Evolutionary conservation across 768 basidiomycete species (phyloP).

Genomic region (Leccinum olivaceopallidum): DNA sequence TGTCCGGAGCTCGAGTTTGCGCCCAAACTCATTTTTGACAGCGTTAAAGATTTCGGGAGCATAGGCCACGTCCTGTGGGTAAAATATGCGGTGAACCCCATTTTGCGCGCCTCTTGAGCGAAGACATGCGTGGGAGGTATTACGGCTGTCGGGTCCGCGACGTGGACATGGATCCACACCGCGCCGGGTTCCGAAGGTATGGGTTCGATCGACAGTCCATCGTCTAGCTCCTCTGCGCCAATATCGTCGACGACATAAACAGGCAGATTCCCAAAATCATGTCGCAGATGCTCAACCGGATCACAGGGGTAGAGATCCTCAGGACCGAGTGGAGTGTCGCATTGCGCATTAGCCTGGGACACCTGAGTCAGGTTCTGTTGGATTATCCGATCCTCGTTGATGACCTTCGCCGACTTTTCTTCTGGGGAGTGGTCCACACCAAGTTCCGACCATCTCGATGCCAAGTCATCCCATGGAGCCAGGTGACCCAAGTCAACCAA

Average conservation of each 20-base stretch:
- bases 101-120: slow-evolving; percentile 54
- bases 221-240: slow-evolving; percentile 85
- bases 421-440: slow-evolving; percentile 24
- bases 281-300: slow-evolving; percentile 67
- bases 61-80: slow-evolving; percentile 65
- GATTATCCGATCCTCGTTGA: slow-evolving; percentile 33
- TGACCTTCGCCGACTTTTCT: slow-evolving; percentile 32
- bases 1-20: slow-evolving; percentile 29
- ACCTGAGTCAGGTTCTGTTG: slow-evolving; percentile 18
- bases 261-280: slow-evolving; percentile 80
- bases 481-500: slow-evolving; percentile 73
- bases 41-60: slow-evolving; percentile 61
- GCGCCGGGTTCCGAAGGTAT: slow-evolving; percentile 56
- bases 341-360: slow-evolving; percentile 5
- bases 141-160: slow-evolving; percentile 87
- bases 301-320: slow-evolving; percentile 68
- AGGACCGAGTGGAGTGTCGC: slow-evolving; percentile 47
- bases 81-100: slow-evolving; percentile 61
- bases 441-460: slow-evolving; percentile 40
- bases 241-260: slow-evolving; percentile 89
- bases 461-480: slow-evolving; percentile 79
- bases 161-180: slow-evolving; percentile 86
- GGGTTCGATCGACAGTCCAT: slow-evolving; percentile 85
- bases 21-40: slow-evolving; percentile 53
- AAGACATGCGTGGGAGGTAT: slow-evolving; percentile 71